Conservation (phyloP, 2,329 filamentous ascomycete genomes). For the Colletotrichum graminicola region DNA sequence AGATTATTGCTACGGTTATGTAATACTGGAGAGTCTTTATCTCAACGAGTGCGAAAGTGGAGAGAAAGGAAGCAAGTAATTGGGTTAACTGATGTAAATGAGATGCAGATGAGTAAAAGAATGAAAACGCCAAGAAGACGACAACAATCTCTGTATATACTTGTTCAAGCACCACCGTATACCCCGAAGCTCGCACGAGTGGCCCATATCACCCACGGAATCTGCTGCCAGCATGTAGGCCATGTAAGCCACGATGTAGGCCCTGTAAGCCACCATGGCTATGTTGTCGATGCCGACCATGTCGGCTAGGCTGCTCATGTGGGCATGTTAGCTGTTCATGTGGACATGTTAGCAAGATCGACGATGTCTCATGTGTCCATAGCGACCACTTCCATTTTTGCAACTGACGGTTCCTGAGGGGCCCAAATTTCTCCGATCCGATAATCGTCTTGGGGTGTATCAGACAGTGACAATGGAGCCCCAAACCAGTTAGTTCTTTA, state of each 20-base stretch:
- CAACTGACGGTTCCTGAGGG: neutral
- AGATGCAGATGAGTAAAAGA: neutral
- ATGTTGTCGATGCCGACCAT: neutral
- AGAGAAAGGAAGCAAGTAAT: neutral
- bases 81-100: neutral
- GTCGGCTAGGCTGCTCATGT: neutral
- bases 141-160: neutral
- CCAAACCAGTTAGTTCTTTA: no score
- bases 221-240: no score
- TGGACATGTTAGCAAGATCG: neutral
- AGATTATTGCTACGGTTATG: neutral
- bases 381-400: neutral
- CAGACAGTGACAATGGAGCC: neutral
- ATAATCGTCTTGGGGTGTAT: neutral
- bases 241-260: neutral
- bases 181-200: neutral
- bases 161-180: neutral
- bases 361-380: neutral
- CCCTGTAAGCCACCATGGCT: neutral
- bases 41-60: neutral
- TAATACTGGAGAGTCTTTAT: neutral
- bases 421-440: neutral
- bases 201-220: neutral
- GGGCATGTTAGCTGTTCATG: neutral
- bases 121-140: neutral